Base-by-base conservation (phyloP, 2,329 filamentous ascomycete species). In the Nothophaeocryptopus gaeumannii region DNA sequence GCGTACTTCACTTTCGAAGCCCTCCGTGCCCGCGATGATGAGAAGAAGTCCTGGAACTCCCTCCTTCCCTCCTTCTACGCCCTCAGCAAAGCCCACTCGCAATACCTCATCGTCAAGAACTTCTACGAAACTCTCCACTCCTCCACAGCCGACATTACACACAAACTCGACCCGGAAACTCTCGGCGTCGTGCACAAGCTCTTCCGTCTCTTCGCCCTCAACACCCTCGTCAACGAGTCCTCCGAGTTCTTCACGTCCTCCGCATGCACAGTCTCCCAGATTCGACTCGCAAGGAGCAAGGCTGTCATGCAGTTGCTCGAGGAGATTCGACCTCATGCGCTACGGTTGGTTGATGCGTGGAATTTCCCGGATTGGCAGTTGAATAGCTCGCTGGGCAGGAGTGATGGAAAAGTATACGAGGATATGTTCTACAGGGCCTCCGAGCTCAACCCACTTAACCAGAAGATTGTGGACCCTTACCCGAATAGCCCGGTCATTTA, bases 41-140 rank as follows among this genome's bases (percentile, higher is more conserved):
- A 89, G 67, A 88, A 88, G 75, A 81, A 82, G 62, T 79, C 84
- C 0, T 90, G 85, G 86, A 90, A 89, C 72, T 84, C 81, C 53
- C 76, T 90, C 8, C 78, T 90, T 12, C 83, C 89, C 11, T 85
- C 89, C 70, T 89, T 90, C 72, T 88, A 84, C 79, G 83, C 85
- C 37, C 79, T 90, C 5, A 84, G 79, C 50, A 88, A 85, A 5
- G 86, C 86, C 0, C 85, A 88, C 66, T 85, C 84, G 0, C 85
- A 90, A 68, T 89, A 89, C 69, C 78, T 89, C 59, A 79, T 89
- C 0, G 85, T 89, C 56, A 89, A 87, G 76, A 87, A 84, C 74
- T 90, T 89, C 73, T 88, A 93, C 71, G 76, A 82, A 3, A 75
- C 80, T 2, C 80, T 92, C 14, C 80, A 83, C 33, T 75, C 76